Base-by-base conservation (phyloP, 2,329 filamentous ascomycete genomes). In the Penicillium sp. region DNA sequence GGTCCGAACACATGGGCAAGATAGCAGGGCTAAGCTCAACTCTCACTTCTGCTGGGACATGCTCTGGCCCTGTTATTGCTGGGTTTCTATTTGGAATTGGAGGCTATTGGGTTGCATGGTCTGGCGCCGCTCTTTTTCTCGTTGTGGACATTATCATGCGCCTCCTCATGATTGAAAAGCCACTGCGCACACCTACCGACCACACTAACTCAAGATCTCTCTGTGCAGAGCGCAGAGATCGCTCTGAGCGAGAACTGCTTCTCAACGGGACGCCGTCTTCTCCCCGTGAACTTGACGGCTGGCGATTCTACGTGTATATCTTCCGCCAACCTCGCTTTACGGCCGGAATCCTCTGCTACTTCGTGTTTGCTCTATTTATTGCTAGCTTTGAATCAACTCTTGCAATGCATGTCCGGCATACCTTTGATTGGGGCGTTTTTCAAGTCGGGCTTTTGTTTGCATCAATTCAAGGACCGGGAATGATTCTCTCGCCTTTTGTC, bases 21-120 rank as follows among this genome's bases (percentile, higher is more conserved):
- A 57, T 57, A 40, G 51, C 55, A 16, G 57, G 50, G 0, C n/a
- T 55, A 5, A 47, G 27, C 22, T 52, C 54, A 3, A 57, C 48
- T 2, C 22, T 59, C 6, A 45, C 48, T 10, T 16, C 45, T 32
- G 59, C 59, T 3, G 65, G 67, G 5, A 61, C 60, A 11, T 55
- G 64, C 4, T 53, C 55, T 7, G 67, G 66, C 3, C 68, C 68
- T 2, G 59, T 63, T 7, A 41, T 63, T 1, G 53, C 60, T n/a
- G 68, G 68, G 0, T 43, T 65, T 10, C 44, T 70, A 1, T 61
- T 68, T 21, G 53, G 61, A 5, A 32, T 59, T 7, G 49, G 55
- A 5, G 67, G 68, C 2, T 70, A 72, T 22, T 68, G 63, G 61
- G 48, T 45, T 3, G 64, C 65, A 2, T 70, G 67, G 66, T 49